Evolutionary conservation across 2,329 filamentous ascomycete species (phyloP).

Genomic region (Raffaelea deltoideospora): DNA sequence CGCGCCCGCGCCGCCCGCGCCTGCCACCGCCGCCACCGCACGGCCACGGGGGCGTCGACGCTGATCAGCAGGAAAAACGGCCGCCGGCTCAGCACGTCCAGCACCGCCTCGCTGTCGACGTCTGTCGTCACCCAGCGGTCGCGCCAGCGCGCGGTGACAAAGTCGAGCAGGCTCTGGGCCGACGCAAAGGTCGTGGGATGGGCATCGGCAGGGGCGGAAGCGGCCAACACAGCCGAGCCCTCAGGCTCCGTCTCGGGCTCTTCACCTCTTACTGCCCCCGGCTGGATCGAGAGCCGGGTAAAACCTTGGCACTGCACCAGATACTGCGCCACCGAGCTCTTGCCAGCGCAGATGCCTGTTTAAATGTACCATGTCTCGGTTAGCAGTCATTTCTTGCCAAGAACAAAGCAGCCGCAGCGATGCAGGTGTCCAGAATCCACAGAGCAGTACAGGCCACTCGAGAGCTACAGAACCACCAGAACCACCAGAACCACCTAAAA

Average conservation of each 20-base stretch:
- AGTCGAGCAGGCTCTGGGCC: slow-evolving; percentile 54
- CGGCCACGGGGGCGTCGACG: slow-evolving; percentile 73
- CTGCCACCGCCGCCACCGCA: slow-evolving; percentile 70
- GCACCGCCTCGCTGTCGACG: slow-evolving; percentile 54
- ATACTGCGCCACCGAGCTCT: slow-evolving; percentile 78
- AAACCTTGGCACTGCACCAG: slow-evolving; percentile 76
- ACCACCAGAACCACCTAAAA: too few relatives aligned
- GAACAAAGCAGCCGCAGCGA: too few relatives aligned
- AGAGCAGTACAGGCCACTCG: too few relatives aligned
- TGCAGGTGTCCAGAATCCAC: too few relatives aligned
- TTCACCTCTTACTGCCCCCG: background rate
- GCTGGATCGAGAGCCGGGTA: slow-evolving; percentile 48
- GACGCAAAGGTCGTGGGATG: slow-evolving; percentile 33
- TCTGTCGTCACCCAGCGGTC: slow-evolving; percentile 76
- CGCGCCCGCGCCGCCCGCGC: slow-evolving; percentile 7
- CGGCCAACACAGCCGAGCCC: background rate
- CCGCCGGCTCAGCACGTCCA: slow-evolving; percentile 61
- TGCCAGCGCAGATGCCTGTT: slow-evolving; percentile 81
- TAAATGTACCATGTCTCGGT: too few relatives aligned
- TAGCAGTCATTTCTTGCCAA: too few relatives aligned
- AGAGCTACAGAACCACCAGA: too few relatives aligned
- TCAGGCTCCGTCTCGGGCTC: background rate
- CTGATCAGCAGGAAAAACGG: slow-evolving; percentile 91
- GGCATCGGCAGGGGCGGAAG: background rate
- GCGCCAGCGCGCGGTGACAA: slow-evolving; percentile 73